Evolutionary conservation across 768 basidiomycete genomes (phyloP).

Genomic region (Hericium erinaceus): DNA sequence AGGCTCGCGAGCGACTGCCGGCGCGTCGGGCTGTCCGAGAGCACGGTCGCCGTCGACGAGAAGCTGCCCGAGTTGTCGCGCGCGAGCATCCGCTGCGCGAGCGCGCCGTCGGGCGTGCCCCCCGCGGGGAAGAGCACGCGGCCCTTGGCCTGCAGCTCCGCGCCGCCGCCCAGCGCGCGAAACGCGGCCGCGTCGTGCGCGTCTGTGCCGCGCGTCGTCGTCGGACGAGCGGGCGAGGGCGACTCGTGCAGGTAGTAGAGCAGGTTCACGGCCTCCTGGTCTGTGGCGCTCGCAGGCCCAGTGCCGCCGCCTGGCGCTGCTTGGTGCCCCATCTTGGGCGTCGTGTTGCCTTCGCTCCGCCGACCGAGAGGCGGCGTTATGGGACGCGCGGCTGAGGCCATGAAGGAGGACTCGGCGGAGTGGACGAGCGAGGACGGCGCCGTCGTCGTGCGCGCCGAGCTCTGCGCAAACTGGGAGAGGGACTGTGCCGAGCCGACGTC

Average conservation of each 20-base stretch:
- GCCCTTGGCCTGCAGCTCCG: constrained; percentile 48
- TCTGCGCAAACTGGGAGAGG: constrained; percentile 56
- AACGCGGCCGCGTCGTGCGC: constrained; percentile 47
- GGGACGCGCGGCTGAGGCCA: constrained; percentile 19
- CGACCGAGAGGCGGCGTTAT: constrained; percentile 25
- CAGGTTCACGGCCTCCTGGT: constrained; percentile 79
- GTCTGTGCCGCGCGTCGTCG: constrained; percentile 36
- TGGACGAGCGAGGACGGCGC: constrained; percentile 30
- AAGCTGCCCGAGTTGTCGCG: constrained; percentile 35
- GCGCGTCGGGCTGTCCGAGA: constrained; percentile 2
- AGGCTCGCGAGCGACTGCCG: constrained; percentile 6
- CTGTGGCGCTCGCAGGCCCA: constrained; percentile 37
- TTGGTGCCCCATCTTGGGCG: constrained; percentile 13
- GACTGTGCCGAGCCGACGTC: constrained; percentile 56
- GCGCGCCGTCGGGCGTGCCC: constrained; percentile 10
- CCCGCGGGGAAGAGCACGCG: constrained; percentile 56
- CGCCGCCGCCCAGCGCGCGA: constrained; percentile 42
- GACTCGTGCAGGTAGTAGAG: constrained; percentile 82
- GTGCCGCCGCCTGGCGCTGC: constrained; percentile 18
- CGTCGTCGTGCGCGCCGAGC: constrained; percentile 45
- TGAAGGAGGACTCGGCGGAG: constrained; percentile 32
- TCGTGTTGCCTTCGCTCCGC: constrained; percentile 11
- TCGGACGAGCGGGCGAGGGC: constrained; percentile 65
- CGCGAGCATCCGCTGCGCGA: constrained; percentile 9
- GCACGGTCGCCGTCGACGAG: constrained; percentile 24